A percentile compares a stretch with the other conserved stretches of the same genome.
phyloP scores from a whole-genome alignment of 495 filamentous ascomycete genomes.

The Xylaria telfairii region DNA sequence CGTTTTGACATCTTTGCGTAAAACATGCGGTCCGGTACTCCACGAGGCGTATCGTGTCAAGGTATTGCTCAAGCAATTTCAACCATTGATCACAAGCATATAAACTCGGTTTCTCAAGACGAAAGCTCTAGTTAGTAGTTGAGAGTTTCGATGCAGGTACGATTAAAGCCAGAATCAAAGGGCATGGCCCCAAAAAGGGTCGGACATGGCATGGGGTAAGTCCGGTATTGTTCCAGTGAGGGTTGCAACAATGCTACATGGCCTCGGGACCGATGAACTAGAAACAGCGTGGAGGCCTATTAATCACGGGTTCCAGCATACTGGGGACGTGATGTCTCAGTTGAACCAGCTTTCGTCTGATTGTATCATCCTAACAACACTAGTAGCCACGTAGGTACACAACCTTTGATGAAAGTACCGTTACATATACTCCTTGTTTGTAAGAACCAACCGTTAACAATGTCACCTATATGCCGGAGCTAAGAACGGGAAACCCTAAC shows the following conservation, averaged over 20 bases:
- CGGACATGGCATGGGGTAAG: constrained; percentile 2
- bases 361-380: not conserved
- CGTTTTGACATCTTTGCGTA: not conserved
- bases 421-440: not conserved
- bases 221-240: not conserved
- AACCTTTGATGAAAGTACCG: not conserved
- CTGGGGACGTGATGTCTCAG: not conserved
- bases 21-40: not conserved
- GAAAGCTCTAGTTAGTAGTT: not conserved
- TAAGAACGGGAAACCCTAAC: not conserved
- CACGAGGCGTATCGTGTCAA: not conserved
- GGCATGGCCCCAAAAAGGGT: not conserved
- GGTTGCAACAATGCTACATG: too few relatives aligned
- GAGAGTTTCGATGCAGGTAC: not conserved
- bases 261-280: too few relatives aligned
- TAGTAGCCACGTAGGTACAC: not conserved
- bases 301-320: not conserved
- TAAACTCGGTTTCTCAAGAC: not conserved
- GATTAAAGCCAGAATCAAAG: not conserved
- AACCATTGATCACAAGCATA: not conserved
- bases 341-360: not conserved
- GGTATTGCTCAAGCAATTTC: not conserved
- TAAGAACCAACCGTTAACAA: not conserved
- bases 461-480: too few relatives aligned
- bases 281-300: not conserved